These are phyloP conservation scores for Rasamsonia emersonii DNA, from an alignment of 2,329 filamentous ascomycete species.

Conservation along the genomic window DNA sequence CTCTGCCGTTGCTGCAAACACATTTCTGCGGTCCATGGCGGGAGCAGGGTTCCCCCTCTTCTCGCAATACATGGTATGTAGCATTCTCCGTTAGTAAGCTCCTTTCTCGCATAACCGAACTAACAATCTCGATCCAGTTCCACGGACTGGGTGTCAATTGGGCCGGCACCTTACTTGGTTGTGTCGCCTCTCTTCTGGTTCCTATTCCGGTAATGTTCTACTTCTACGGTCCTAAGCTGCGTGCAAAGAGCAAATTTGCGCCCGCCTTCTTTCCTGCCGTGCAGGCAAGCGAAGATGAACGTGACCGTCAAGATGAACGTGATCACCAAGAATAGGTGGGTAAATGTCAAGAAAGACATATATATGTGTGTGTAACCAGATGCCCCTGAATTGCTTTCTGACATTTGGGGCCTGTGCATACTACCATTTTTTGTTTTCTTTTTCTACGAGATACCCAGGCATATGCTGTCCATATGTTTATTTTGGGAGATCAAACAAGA, in stretches of 20 bases:
- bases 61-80: conserved; percentile 20
- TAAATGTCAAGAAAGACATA: no score
- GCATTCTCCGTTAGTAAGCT: neutral
- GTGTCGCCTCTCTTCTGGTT: conserved; percentile 24
- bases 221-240: conserved; percentile 21
- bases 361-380: no score
- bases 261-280: conserved; percentile 15
- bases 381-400: no score
- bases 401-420: no score
- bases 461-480: no score
- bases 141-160: conserved; percentile 23
- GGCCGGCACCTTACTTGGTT: conserved; percentile 29
- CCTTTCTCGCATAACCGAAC: neutral
- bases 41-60: conserved; percentile 33
- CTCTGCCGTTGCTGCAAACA: conserved; percentile 43
- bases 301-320: conserved; percentile 6
- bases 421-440: no score
- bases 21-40: conserved; percentile 37
- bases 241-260: conserved; percentile 27
- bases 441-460: no score
- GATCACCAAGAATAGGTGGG: no score
- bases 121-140: conserved; percentile 5
- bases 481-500: no score
- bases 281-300: conserved; percentile 10
- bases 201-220: conserved; percentile 32